These are phyloP conservation scores for Termitomyces sp. DNA, from an alignment of 768 basidiomycete species.

Conservation along the genomic window DNA sequence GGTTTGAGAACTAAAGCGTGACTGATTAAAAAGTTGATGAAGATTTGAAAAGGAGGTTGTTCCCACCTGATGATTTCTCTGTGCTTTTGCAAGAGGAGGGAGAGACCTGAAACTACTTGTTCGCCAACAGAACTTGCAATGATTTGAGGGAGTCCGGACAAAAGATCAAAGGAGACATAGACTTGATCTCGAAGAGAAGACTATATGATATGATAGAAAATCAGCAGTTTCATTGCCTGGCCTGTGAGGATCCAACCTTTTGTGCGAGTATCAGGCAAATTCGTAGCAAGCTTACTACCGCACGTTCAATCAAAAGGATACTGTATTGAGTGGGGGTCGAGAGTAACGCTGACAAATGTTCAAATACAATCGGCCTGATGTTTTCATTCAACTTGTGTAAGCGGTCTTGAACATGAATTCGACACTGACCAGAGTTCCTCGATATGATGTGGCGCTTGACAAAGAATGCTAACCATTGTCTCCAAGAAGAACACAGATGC, in stretches of 20 bases:
- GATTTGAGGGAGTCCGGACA: constrained; percentile 69
- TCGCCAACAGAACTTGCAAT: constrained; percentile 86
- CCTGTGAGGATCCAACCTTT: constrained; percentile 42
- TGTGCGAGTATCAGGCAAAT: constrained; percentile 80
- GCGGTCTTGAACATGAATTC: not conserved
- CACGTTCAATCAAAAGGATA: constrained; percentile 87
- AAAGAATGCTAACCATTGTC: constrained; percentile 87
- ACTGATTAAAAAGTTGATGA: not conserved
- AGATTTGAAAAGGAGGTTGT: not conserved
- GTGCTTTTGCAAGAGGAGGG: constrained; percentile 73
- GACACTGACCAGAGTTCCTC: constrained; percentile 82
- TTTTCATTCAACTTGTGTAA: not conserved
- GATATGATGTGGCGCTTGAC: constrained; percentile 69
- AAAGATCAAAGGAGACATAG: constrained; percentile 87
- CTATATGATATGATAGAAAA: constrained; percentile 28
- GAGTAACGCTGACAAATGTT: constrained; percentile 82
- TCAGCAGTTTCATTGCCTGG: constrained; percentile 1
- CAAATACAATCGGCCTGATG: constrained; percentile 90
- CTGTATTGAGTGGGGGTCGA: constrained; percentile 77
- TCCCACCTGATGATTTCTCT: constrained; percentile 60
- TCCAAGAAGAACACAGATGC: constrained; percentile 93
- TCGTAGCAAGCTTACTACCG: constrained; percentile 82
- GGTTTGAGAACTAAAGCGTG: constrained; percentile 64
- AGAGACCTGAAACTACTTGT: constrained; percentile 83
- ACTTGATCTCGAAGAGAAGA: constrained; percentile 86